Base-by-base conservation (phyloP, 2,329 filamentous ascomycete genomes). In the Ophidiomyces ophidiicola region DNA sequence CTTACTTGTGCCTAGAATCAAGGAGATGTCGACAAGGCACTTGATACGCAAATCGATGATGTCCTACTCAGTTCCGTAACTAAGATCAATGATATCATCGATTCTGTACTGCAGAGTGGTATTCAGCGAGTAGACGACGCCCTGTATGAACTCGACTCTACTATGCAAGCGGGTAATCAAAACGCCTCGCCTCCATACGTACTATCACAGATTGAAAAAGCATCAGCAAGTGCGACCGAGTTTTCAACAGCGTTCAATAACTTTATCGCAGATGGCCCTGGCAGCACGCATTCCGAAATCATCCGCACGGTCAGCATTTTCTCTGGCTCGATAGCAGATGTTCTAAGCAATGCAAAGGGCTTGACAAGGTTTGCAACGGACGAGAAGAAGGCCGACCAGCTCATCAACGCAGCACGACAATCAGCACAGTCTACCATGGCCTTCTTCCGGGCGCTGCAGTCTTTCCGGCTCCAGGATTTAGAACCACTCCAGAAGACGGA, bases 161-260 rank as follows among this genome's bases (percentile, higher is more conserved):
- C 82, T 14, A 96, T 96, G 86, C 88, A 96, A 59, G 90, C 88
- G 28, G 90, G 90, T 60, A 98, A 98, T 66, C 90, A 96, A 64
- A 98, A 92, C 54, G 90, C 90, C 1, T 93, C 87, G 28, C 86
- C 90, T 10, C 76, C 88, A 1, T 96, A 92, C 56, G 87, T 98
- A 8, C 70, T 98, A 36, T 96, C 88, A 1, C 88, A 96, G 59
- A 87, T 96, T 43, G 90, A 98, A 58, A 98, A 96, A 67, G 87
- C 90, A 0, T 90, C 87, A 5, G 78, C 86, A 6, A 93, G 79
- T 48, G 85, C 90, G 8, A 96, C 92, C 61, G 90, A 98, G 58
- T 98, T 98, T 61, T 90, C 88, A 1, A 96, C 88, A 0, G 80
- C 90, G 0, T 98, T 96, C 71, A 98, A 94, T 68, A 93, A 93